These are phyloP conservation scores for Solanum pimpinellifolium DNA, from an alignment of 257 asterid species.

Conservation along the genomic window DNA sequence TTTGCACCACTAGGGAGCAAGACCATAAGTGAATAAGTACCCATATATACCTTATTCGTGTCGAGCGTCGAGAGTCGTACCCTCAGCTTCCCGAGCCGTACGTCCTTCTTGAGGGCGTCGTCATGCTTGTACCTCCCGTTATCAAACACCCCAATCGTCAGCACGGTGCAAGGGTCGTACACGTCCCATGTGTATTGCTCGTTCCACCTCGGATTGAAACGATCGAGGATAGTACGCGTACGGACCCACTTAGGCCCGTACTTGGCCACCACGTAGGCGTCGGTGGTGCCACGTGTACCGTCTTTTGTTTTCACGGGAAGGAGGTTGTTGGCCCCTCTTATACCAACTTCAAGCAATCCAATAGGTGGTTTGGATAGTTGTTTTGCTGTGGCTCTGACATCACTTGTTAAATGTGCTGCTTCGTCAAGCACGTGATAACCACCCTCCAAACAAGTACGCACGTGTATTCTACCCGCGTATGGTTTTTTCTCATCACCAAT, in stretches of 20 bases:
- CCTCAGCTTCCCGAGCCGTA: conserved; percentile 69
- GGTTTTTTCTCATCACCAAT: conserved; percentile 26
- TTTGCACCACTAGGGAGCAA: conserved; percentile 67
- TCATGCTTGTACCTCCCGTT: conserved; percentile 66
- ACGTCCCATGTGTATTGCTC: conserved; percentile 93
- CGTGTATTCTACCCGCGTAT: conserved; percentile 78
- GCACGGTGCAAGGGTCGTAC: conserved; percentile 85
- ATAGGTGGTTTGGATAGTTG: conserved; percentile 71
- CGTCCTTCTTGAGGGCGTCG: conserved; percentile 37
- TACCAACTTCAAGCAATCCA: conserved; percentile 75
- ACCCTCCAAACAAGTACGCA: conserved; percentile 68
- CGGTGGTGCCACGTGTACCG: conserved; percentile 78
- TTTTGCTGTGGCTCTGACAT: conserved; percentile 67
- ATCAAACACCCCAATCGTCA: conserved; percentile 74
- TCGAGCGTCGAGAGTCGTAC: conserved; percentile 77
- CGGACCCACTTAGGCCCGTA: conserved; percentile 92
- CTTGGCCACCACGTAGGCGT: conserved; percentile 78
- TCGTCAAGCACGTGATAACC: conserved; percentile 97
- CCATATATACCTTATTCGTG: conserved; percentile 59
- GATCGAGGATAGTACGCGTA: conserved; percentile 68
- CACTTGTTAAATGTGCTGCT: conserved; percentile 90
- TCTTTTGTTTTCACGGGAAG: conserved; percentile 76
- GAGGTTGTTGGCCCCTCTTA: conserved; percentile 68
- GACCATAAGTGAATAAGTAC: conserved; percentile 52
- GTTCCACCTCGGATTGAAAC: conserved; percentile 87